Evolutionary conservation across 306 rosid genomes (phyloP).

Genomic region (Quillaja saponaria): DNA sequence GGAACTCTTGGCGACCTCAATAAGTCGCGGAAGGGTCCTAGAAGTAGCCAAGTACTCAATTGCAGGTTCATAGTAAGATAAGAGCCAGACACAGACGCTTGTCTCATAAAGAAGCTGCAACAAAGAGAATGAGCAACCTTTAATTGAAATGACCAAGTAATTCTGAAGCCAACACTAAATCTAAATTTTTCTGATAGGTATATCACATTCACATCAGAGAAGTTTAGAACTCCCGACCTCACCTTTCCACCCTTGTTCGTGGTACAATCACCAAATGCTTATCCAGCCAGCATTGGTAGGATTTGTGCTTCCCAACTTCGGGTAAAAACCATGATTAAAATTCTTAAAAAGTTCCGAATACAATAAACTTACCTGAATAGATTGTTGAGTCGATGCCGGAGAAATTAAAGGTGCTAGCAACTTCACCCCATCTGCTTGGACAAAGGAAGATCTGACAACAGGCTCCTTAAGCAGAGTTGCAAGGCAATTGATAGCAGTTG

Average conservation of each 20-base stretch:
- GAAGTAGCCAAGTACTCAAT: constrained; percentile 92
- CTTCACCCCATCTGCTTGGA: constrained; percentile 87
- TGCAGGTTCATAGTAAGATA: constrained; percentile 94
- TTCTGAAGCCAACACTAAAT: not conserved
- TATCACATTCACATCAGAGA: constrained; percentile 22
- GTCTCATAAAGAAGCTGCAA: constrained; percentile 93
- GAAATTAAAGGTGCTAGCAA: constrained; percentile 84
- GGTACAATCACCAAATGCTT: constrained; percentile 8
- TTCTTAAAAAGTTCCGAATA: constrained; percentile 10
- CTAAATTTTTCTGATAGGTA: constrained; percentile 3
- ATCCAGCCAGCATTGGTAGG: constrained; percentile 25
- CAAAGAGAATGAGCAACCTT: constrained; percentile 35
- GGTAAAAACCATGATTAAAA: constrained; percentile 19
- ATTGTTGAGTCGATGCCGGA: constrained; percentile 97
- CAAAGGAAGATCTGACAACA: constrained; percentile 82
- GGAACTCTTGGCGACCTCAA: constrained; percentile 86
- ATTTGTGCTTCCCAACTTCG: constrained; percentile 8
- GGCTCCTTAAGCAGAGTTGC: constrained; percentile 90
- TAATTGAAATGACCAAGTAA: too few relatives aligned
- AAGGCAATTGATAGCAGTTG: constrained; percentile 79
- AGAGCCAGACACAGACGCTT: constrained; percentile 91
- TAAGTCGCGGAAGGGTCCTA: constrained; percentile 84
- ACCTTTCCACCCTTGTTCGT: not conserved
- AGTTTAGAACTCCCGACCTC: constrained; percentile 2
- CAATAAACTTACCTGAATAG: constrained; percentile 71